Evolutionary conservation across 2,329 filamentous ascomycete genomes (phyloP).

Genomic region (Colletotrichum cereale): DNA sequence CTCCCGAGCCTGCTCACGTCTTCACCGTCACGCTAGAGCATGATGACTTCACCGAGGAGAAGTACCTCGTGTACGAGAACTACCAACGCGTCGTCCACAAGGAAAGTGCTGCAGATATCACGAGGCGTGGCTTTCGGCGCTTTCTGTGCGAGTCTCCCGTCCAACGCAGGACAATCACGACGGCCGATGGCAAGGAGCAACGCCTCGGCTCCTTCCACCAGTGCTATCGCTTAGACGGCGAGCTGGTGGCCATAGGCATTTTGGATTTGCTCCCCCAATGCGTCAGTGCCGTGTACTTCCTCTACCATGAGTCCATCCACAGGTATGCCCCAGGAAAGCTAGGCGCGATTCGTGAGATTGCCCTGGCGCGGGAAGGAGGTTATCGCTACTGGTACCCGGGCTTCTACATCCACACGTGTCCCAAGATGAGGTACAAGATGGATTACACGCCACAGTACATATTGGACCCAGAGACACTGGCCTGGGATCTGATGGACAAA

Average conservation of each 20-base stretch:
- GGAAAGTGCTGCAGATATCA: conserved; percentile 71
- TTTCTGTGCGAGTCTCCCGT: conserved; percentile 83
- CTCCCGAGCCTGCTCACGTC: conserved; percentile 74
- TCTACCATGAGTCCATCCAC: conserved; percentile 83
- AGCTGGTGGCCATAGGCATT: conserved; percentile 80
- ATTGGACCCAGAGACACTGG: conserved; percentile 74
- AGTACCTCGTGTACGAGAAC: conserved; percentile 78
- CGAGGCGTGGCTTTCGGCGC: conserved; percentile 71
- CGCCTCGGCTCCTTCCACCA: conserved; percentile 82
- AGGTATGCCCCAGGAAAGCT: conserved; percentile 80
- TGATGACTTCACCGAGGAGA: conserved; percentile 80
- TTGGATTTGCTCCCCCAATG: conserved; percentile 81
- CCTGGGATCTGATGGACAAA: conserved; percentile 72
- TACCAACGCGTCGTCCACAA: conserved; percentile 82
- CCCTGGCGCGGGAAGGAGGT: conserved; percentile 74
- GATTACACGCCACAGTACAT: conserved; percentile 82
- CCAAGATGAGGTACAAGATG: conserved; percentile 89
- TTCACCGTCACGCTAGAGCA: conserved; percentile 79
- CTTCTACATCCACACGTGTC: conserved; percentile 84
- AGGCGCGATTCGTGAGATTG: conserved; percentile 79
- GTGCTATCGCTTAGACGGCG: conserved; percentile 83
- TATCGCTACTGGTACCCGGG: conserved; percentile 85
- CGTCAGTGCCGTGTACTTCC: conserved; percentile 86
- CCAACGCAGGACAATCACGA: conserved; percentile 56
- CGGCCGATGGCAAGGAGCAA: conserved; percentile 63